phyloP scores from a whole-genome alignment of 2,329 filamentous ascomycete genomes.

The Massarina eburnea region DNA sequence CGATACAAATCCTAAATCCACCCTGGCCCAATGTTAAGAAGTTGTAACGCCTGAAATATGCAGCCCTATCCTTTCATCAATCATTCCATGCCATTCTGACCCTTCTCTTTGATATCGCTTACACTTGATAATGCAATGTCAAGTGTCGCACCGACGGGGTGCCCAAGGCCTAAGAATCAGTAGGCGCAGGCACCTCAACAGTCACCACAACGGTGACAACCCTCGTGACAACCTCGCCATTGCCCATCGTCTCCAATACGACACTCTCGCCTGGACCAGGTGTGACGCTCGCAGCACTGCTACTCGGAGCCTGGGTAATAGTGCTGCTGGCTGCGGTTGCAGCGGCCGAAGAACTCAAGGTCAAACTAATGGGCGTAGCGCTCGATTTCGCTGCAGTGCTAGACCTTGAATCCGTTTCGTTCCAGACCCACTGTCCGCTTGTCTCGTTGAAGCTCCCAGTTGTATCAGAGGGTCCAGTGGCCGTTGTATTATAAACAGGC shows the following conservation, averaged over 20 bases:
- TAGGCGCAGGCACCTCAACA: conserved; percentile 8
- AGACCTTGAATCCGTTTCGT: conserved; percentile 1
- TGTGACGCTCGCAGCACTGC: not conserved
- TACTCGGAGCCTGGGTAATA: not conserved
- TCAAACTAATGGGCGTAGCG: not conserved
- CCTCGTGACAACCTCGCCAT: conserved; percentile 4
- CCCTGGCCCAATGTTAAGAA: too few relatives aligned
- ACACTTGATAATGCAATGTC: too few relatives aligned
- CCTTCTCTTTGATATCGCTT: not conserved
- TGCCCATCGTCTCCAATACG: conserved; percentile 3
- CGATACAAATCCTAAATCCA: too few relatives aligned
- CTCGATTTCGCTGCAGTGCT: not conserved
- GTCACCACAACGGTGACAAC: conserved; percentile 8
- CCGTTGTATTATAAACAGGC: conserved; percentile 15
- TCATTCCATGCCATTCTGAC: not conserved
- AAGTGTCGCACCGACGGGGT: too few relatives aligned
- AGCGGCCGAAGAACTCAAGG: not conserved
- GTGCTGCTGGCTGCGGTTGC: not conserved
- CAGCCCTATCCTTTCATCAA: not conserved
- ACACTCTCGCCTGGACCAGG: not conserved
- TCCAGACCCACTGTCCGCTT: conserved; percentile 7
- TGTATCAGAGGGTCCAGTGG: not conserved
- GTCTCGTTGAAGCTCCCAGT: conserved; percentile 8
- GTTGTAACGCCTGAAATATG: not conserved
- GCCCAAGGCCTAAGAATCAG: not conserved